A percentile compares a stretch with the other conserved stretches of the same genome.
Evolutionary conservation across 176 grass and related monocot species (phyloP).

Genomic region (Carex pumila): DNA sequence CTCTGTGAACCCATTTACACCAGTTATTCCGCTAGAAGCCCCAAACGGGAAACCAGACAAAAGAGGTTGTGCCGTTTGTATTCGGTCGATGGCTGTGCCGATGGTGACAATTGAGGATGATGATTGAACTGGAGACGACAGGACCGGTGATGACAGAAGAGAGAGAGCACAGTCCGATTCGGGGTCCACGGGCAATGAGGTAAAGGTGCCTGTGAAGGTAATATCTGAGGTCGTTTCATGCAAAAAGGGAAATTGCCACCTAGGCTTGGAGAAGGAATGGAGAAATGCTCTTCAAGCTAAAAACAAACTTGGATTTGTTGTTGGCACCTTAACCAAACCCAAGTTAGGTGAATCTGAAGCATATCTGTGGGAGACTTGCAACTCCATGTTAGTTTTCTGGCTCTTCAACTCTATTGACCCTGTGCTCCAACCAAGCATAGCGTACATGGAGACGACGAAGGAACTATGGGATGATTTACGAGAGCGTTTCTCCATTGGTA

Average conservation of each 20-base stretch:
- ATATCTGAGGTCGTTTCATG: slow-evolving; percentile 5
- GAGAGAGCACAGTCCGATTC: slow-evolving; percentile 46
- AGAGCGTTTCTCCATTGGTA: neutral
- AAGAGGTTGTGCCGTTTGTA: slow-evolving; percentile 9
- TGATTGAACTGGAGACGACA: slow-evolving; percentile 9
- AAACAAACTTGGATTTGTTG: too few relatives aligned
- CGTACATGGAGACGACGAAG: neutral
- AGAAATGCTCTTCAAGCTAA: neutral
- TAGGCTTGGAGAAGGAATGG: neutral
- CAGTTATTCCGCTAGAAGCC: neutral
- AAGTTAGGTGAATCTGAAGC: too few relatives aligned
- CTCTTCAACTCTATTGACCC: neutral
- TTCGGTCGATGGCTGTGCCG: slow-evolving; percentile 1
- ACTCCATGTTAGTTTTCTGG: neutral
- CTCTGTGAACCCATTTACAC: neutral
- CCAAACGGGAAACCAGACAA: slow-evolving; percentile 19
- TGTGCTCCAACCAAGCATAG: neutral
- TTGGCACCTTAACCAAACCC: too few relatives aligned
- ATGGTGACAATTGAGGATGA: slow-evolving; percentile 7
- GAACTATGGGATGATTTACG: neutral
- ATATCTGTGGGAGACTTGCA: neutral
- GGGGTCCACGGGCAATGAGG: neutral
- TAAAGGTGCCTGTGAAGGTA: slow-evolving; percentile 1
- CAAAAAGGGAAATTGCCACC: slow-evolving; percentile 18
- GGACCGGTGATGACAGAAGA: slow-evolving; percentile 47